These are phyloP conservation scores for Ambrosia trifida DNA, from an alignment of 129 eudicot genomes.

Conservation along the genomic window DNA sequence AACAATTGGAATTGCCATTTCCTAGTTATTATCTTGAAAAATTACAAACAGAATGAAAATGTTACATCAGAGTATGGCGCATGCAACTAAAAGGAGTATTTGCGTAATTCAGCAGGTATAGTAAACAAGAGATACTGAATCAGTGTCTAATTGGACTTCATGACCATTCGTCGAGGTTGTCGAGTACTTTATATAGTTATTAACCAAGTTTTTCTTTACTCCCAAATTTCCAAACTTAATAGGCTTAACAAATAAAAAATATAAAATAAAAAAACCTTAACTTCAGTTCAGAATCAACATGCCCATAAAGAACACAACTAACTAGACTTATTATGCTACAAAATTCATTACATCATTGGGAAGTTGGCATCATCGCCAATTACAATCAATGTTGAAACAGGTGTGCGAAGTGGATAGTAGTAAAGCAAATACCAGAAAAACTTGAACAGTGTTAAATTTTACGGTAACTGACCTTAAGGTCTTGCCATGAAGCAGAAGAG, in stretches of 20 bases:
- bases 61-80: not conserved
- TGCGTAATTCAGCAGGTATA: not conserved
- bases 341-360: not conserved
- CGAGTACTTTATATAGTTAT: not conserved
- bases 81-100: not conserved
- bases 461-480: conserved; percentile 64
- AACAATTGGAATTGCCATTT: not conserved
- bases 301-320: not conserved
- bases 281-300: not conserved
- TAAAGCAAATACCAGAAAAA: not conserved
- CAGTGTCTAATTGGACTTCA: no score
- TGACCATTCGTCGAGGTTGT: no score
- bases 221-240: not conserved
- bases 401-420: not conserved
- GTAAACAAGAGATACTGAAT: not conserved
- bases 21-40: not conserved
- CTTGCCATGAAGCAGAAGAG: conserved; percentile 95
- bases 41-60: not conserved
- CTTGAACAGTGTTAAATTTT: not conserved
- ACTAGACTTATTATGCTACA: not conserved
- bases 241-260: not conserved
- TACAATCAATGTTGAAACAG: not conserved
- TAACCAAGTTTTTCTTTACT: not conserved
- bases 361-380: not conserved
- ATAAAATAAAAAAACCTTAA: not conserved